Conservation (phyloP, 2,329 filamentous ascomycete species). For the Hirsutella minnesotensis region DNA sequence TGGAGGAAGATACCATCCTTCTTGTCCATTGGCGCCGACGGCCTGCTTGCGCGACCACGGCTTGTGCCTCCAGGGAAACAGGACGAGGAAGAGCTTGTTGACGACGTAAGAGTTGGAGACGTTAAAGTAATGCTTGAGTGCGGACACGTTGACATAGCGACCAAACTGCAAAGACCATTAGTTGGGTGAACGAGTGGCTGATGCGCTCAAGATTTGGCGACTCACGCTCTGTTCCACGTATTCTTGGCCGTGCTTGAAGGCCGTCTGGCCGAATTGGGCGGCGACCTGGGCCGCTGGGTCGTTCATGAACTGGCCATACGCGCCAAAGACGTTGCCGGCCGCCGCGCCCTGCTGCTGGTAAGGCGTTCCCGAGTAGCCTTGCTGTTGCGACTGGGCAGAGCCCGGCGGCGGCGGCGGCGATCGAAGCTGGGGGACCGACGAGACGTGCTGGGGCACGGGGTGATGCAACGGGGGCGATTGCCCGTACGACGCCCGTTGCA, state of each 20-base stretch:
- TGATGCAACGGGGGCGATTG: conserved; percentile 93
- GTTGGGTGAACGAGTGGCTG: not conserved
- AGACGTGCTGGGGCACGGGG: conserved; percentile 95
- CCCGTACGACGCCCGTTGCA: conserved; percentile 80
- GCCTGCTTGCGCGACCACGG: conserved; percentile 91
- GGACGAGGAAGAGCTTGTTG: conserved; percentile 82
- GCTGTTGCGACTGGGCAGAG: conserved; percentile 54
- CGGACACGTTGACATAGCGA: conserved; percentile 79
- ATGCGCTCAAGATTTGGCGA: conserved; percentile 4
- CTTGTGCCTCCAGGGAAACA: conserved; percentile 96
- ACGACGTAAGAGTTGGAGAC: conserved; percentile 95
- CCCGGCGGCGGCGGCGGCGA: conserved; percentile 76
- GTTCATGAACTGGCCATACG: conserved; percentile 88
- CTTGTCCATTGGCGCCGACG: conserved; percentile 55
- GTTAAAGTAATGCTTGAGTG: conserved; percentile 98
- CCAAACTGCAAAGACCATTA: conserved; percentile 30
- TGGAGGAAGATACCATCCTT: conserved; percentile 76
- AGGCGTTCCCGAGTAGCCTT: conserved; percentile 56
- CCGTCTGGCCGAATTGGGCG: conserved; percentile 85
- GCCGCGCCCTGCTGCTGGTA: conserved; percentile 54
- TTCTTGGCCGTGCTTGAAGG: conserved; percentile 83
- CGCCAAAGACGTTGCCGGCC: conserved; percentile 46
- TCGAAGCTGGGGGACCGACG: conserved; percentile 90
- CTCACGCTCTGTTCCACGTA: conserved; percentile 91
- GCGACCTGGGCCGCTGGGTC: conserved; percentile 93